Conservation (phyloP, 2,329 filamentous ascomycete species). For the Penicillium expansum region DNA sequence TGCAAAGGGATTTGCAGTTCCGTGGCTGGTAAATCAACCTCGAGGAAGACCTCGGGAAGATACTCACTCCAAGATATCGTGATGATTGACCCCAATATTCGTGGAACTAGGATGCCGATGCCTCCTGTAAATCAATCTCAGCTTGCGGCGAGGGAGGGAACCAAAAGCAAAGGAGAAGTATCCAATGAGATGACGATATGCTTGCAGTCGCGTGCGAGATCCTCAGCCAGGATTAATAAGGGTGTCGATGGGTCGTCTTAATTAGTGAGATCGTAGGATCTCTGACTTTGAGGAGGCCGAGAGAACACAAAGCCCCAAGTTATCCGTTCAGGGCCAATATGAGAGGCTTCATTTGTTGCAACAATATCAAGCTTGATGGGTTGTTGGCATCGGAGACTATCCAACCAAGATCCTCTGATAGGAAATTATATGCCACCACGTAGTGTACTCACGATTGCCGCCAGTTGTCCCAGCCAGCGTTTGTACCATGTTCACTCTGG, state of each 20-base stretch:
- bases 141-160: too few relatives aligned
- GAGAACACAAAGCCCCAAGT: too few relatives aligned
- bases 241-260: neutral
- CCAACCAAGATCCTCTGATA: neutral
- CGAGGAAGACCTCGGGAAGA: neutral
- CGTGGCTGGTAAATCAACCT: neutral
- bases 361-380: neutral
- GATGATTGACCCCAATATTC: neutral
- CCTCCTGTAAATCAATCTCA: neutral
- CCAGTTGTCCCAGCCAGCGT: constrained; percentile 31
- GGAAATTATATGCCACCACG: neutral
- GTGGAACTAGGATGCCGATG: neutral
- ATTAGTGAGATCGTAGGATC: neutral
- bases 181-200: neutral
- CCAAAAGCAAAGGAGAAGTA: neutral
- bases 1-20: neutral
- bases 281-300: neutral
- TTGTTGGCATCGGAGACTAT: neutral
- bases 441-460: constrained; percentile 16
- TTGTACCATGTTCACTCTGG: constrained; percentile 17
- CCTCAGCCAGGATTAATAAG: neutral
- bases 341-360: neutral
- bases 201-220: too few relatives aligned
- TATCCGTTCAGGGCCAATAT: neutral
- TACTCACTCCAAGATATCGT: neutral